Percentiles rank a stretch among this genome's conserved stretches.
Evolutionary conservation across 768 basidiomycete species (phyloP).

Genomic region (Boletus coccyginus): DNA sequence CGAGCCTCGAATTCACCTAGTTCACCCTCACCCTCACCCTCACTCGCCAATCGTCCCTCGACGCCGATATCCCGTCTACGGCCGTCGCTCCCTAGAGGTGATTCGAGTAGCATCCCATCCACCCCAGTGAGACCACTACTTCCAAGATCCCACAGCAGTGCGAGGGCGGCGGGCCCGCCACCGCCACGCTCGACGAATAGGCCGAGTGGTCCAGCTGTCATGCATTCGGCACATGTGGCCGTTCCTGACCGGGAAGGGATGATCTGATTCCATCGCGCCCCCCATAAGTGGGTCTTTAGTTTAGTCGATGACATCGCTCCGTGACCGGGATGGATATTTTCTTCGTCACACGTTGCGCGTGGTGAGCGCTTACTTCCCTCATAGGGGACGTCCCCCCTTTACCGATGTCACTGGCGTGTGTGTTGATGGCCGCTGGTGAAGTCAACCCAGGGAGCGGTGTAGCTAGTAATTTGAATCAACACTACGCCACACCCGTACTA

Average conservation of each 20-base stretch:
- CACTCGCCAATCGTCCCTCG: constrained; percentile 17
- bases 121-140: constrained; percentile 22
- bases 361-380: too few relatives aligned
- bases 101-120: constrained; percentile 28
- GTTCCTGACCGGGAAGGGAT: constrained; percentile 60
- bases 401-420: too few relatives aligned
- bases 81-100: constrained; percentile 20
- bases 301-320: not conserved
- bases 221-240: constrained; percentile 49
- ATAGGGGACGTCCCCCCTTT: too few relatives aligned
- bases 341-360: too few relatives aligned
- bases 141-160: constrained; percentile 23
- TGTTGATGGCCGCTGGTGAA: too few relatives aligned
- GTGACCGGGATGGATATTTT: not conserved
- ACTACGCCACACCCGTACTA: too few relatives aligned
- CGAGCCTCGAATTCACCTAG: constrained; percentile 12
- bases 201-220: constrained; percentile 47
- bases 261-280: constrained; percentile 40
- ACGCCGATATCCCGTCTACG: constrained; percentile 28
- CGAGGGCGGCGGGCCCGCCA: constrained; percentile 48
- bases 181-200: constrained; percentile 67
- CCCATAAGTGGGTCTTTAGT: not conserved
- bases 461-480: too few relatives aligned
- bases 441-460: too few relatives aligned
- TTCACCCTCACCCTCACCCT: constrained; percentile 18